A percentile compares a stretch with the other conserved stretches of the same genome.
phyloP scores from a whole-genome alignment of 441 rosid species.

The Erysimum cheiri region DNA sequence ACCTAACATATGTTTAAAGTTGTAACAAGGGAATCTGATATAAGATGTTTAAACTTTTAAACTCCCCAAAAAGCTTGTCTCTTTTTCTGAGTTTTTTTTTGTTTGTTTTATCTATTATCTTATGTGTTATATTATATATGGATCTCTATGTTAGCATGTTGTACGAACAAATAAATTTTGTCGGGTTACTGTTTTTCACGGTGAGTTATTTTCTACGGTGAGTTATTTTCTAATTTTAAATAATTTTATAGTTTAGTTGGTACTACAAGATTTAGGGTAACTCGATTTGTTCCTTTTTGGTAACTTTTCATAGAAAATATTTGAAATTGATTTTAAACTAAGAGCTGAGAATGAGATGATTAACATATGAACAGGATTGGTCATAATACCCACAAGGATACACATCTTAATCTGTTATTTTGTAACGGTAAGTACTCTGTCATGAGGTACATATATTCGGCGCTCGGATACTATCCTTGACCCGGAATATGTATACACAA shows the following conservation, averaged over 20 bases:
- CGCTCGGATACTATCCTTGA: too few relatives aligned
- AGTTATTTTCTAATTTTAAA: not conserved
- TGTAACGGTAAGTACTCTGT: not conserved
- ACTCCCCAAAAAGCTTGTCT: not conserved
- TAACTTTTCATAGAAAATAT: not conserved
- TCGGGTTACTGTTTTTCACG: not conserved
- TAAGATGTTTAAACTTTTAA: constrained; percentile 5
- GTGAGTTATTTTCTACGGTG: too few relatives aligned
- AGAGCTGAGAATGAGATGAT: not conserved
- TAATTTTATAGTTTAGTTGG: too few relatives aligned
- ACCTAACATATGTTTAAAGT: too few relatives aligned
- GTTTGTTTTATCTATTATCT: not conserved
- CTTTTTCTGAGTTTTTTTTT: constrained; percentile 18
- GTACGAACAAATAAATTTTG: constrained; percentile 10
- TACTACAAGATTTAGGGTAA: not conserved
- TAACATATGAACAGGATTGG: too few relatives aligned
- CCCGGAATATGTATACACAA: too few relatives aligned
- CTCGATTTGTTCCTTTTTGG: not conserved
- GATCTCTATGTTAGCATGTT: constrained; percentile 26
- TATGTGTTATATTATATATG: not conserved
- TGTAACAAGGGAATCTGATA: not conserved
- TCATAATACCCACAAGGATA: too few relatives aligned
- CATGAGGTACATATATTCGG: too few relatives aligned
- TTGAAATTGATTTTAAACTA: not conserved
- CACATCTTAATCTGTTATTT: too few relatives aligned